Evolutionary conservation across 2,329 filamentous ascomycete genomes (phyloP).

Genomic region (Colletotrichum shisoi): DNA sequence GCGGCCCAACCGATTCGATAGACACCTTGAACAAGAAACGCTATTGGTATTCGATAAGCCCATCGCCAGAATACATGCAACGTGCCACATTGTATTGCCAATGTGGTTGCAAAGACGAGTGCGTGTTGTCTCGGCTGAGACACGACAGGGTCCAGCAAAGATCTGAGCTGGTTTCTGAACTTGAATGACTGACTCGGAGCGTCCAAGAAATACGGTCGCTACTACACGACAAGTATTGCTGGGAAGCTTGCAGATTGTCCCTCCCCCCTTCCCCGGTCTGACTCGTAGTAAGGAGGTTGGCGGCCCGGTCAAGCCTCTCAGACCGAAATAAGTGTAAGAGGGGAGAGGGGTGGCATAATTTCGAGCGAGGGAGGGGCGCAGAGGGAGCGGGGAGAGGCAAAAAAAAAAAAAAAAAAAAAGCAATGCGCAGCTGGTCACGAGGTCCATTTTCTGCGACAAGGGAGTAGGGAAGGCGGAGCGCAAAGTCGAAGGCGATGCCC

Average conservation of each 20-base stretch:
- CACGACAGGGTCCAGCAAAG: conserved; percentile 21
- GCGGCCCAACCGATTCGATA: conserved; percentile 14
- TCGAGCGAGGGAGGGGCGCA: background rate
- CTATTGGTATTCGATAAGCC: background rate
- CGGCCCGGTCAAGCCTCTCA: conserved; percentile 6
- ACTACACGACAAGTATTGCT: conserved; percentile 12
- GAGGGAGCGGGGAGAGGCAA: background rate
- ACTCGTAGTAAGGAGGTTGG: conserved; percentile 15
- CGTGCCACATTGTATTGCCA: background rate
- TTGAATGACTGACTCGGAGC: conserved; percentile 18
- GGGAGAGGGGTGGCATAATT: conserved; percentile 2
- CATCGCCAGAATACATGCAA: background rate
- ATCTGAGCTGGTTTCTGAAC: conserved; percentile 13
- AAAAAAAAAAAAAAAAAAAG: conserved; percentile 4
- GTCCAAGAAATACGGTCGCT: conserved; percentile 9
- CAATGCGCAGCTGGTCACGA: conserved; percentile 28
- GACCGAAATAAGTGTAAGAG: conserved; percentile 4
- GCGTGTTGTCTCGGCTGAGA: conserved; percentile 27
- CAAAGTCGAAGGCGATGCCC: conserved; percentile 8
- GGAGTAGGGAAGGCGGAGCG: conserved; percentile 2
- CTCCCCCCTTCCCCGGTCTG: background rate
- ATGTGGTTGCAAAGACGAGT: conserved; percentile 9
- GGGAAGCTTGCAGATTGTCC: background rate
- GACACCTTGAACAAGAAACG: conserved; percentile 15
- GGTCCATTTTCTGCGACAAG: conserved; percentile 28